Conservation (phyloP, 1,284 basidiomycete genomes). For the Termitomyces sp. region DNA sequence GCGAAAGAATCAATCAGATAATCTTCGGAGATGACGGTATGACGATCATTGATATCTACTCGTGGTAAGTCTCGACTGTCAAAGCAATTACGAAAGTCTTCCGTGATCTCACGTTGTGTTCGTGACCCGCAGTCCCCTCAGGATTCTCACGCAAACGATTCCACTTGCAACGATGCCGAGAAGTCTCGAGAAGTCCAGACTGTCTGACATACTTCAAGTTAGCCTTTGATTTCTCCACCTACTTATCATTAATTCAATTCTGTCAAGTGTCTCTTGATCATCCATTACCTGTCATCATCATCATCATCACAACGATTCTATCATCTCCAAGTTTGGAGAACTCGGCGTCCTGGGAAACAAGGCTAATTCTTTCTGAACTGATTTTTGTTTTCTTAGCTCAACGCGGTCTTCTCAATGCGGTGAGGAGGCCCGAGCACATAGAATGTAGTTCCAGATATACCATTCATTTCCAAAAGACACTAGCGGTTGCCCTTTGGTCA, state of each 20-base stretch:
- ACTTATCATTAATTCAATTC: neutral
- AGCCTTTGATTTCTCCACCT: neutral
- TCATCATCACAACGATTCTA: neutral
- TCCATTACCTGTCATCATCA: neutral
- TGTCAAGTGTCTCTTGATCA: neutral
- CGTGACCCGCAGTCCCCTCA: neutral
- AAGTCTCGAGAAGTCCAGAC: too few species aligned
- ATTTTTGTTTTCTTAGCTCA: neutral
- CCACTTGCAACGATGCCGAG: neutral
- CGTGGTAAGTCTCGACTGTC: too few species aligned
- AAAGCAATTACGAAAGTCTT: too few species aligned
- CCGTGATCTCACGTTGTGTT: too few species aligned
- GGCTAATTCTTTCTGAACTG: slow-evolving; percentile 4
- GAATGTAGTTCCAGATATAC: neutral
- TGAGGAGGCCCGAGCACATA: neutral
- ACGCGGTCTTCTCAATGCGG: neutral
- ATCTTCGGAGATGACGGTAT: too few species aligned
- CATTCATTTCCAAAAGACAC: neutral
- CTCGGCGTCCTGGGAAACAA: neutral
- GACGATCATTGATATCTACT: too few species aligned
- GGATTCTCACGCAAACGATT: neutral
- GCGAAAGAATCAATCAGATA: too few species aligned
- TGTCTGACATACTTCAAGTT: neutral
- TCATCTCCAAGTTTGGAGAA: neutral
- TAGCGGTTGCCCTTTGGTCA: neutral